Percentiles rank a stretch among this genome's conserved stretches.
Evolutionary conservation across 2,329 filamentous ascomycete genomes (phyloP).

Genomic region (Verticillium albo-atrum): DNA sequence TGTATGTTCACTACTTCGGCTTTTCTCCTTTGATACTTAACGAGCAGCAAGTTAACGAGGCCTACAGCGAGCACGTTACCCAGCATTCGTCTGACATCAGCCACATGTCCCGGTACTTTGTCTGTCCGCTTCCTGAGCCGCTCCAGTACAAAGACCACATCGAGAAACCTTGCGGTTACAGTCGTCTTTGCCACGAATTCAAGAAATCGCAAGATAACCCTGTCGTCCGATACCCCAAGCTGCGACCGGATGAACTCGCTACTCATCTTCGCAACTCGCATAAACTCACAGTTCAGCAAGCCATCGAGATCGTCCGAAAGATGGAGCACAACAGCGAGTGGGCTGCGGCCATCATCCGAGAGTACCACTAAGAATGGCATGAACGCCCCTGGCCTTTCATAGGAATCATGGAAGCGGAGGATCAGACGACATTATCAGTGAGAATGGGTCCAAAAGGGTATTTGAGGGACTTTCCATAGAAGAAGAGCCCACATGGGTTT

Average conservation of each 20-base stretch:
- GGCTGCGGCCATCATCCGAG: not conserved
- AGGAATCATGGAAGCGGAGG: not conserved
- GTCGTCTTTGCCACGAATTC: too few species aligned
- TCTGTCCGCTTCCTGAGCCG: too few species aligned
- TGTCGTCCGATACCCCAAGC: not conserved
- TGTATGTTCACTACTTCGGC: too few species aligned
- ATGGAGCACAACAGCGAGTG: not conserved
- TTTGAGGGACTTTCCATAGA: too few species aligned
- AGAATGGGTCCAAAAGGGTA: too few species aligned
- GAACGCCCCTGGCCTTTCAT: not conserved
- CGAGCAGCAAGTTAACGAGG: not conserved
- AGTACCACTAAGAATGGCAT: not conserved
- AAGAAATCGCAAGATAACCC: too few species aligned
- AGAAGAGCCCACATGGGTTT: too few species aligned
- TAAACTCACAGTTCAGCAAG: not conserved
- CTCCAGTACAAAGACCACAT: too few species aligned
- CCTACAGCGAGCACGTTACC: not conserved
- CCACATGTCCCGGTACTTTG: too few species aligned
- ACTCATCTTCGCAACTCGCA: not conserved
- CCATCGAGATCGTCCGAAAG: not conserved
- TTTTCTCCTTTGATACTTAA: too few species aligned
- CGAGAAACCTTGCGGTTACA: too few species aligned
- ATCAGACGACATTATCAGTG: not conserved
- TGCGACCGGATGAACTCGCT: not conserved
- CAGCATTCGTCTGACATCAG: not conserved